Evolutionary conservation across 148 eudicot species (phyloP).

Genomic region (Pharnaceum exiguum): DNA sequence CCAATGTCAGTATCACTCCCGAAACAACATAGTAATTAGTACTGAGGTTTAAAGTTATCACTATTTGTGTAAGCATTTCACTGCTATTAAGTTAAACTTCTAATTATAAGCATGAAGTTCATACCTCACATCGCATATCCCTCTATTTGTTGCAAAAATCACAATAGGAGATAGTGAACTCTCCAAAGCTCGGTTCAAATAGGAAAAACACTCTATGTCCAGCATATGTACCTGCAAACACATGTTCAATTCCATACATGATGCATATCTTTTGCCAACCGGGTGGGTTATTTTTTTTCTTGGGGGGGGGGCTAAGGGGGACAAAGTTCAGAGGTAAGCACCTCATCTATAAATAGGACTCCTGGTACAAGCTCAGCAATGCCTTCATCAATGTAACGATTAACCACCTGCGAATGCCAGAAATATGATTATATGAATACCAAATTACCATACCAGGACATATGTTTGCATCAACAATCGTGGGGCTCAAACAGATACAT

Average conservation of each 20-base stretch:
- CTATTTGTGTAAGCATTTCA: background rate
- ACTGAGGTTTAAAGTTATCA: too few relatives aligned
- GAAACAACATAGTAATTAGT: background rate
- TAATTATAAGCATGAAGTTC: background rate
- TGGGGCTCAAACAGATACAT: too few relatives aligned
- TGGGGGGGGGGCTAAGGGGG: too few relatives aligned
- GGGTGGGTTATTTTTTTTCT: too few relatives aligned
- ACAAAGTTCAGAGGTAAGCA: constrained; percentile 16
- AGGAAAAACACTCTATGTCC: constrained; percentile 97
- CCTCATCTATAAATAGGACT: constrained; percentile 96
- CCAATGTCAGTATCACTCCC: background rate
- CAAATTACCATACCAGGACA: too few relatives aligned
- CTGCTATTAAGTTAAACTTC: background rate
- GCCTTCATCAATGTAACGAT: constrained; percentile 94
- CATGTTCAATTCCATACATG: background rate
- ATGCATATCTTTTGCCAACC: too few relatives aligned
- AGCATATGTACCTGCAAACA: constrained; percentile 86
- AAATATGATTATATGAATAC: background rate
- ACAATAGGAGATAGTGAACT: constrained; percentile 94
- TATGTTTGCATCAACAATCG: too few relatives aligned
- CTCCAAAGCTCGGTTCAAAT: constrained; percentile 90
- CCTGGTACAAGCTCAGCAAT: constrained; percentile 98
- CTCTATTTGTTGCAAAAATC: constrained; percentile 95
- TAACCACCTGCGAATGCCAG: constrained; percentile 66
- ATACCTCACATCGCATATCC: constrained; percentile 92